Evolutionary conservation across 1,284 basidiomycete genomes (phyloP).

Genomic region (Athelia psychrophila): DNA sequence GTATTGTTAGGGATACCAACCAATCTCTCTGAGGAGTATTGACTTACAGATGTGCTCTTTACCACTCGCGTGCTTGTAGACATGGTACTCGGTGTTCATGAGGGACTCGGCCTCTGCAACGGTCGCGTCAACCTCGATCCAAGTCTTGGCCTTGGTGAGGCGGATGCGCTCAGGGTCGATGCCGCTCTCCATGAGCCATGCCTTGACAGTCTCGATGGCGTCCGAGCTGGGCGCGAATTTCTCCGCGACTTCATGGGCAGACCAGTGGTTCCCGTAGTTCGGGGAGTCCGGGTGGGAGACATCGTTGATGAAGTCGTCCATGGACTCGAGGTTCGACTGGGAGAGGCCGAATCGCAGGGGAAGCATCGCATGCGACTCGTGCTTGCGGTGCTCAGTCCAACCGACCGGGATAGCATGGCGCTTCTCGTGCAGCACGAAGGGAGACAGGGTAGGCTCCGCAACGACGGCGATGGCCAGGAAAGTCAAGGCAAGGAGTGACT

Average conservation of each 20-base stretch:
- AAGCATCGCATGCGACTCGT: conserved; percentile 26
- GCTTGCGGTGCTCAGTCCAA: conserved; percentile 32
- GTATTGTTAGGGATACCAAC: conserved; percentile 7
- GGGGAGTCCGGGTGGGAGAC: conserved; percentile 40
- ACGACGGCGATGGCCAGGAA: conserved; percentile 6
- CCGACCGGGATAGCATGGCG: conserved; percentile 29
- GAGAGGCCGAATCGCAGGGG: conserved; percentile 44
- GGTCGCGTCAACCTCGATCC: conserved; percentile 43
- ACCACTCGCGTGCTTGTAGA: conserved; percentile 38
- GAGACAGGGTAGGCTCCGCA: conserved; percentile 12
- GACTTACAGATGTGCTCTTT: conserved; percentile 32
- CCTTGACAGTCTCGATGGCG: conserved; percentile 26
- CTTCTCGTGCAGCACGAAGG: conserved; percentile 33
- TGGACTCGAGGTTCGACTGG: conserved; percentile 38
- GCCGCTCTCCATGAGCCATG: conserved; percentile 38
- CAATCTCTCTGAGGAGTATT: not conserved
- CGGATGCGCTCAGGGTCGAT: conserved; percentile 27
- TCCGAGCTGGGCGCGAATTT: conserved; percentile 32
- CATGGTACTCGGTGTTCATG: conserved; percentile 42
- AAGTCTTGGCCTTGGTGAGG: conserved; percentile 32
- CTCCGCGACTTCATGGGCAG: conserved; percentile 23
- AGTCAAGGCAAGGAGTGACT: conserved; percentile 2
- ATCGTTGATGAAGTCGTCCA: conserved; percentile 40
- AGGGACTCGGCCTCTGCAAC: conserved; percentile 43
- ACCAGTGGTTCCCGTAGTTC: conserved; percentile 35